These are phyloP conservation scores for Lachnellula suecica DNA, from an alignment of 2,329 filamentous ascomycete genomes.

Conservation along the genomic window DNA sequence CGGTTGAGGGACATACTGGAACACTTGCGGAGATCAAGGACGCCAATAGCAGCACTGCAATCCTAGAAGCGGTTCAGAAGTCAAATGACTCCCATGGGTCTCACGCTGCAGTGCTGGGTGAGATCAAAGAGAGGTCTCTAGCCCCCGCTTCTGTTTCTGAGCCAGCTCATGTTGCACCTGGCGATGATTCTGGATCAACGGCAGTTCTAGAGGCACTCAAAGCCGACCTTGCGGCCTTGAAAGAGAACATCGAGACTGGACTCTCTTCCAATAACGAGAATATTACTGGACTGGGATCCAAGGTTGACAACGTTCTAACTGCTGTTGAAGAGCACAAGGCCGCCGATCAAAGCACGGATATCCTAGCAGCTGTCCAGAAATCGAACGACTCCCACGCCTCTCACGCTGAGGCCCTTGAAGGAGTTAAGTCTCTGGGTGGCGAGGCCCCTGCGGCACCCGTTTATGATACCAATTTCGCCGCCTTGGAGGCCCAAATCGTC, in stretches of 20 bases:
- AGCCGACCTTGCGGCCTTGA: conserved; percentile 18
- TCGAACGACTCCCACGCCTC: conserved; percentile 26
- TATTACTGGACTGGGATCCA: conserved; percentile 19
- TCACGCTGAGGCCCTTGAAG: conserved; percentile 20
- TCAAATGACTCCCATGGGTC: conserved; percentile 25
- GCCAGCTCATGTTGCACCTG: not conserved
- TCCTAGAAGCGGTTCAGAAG: conserved; percentile 23
- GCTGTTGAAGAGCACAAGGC: conserved; percentile 22
- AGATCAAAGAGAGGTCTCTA: conserved; percentile 23
- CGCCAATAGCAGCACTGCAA: conserved; percentile 13
- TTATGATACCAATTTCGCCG: conserved; percentile 10
- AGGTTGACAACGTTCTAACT: conserved; percentile 23
- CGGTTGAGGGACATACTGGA: conserved; percentile 20
- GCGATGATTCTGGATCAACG: conserved; percentile 6
- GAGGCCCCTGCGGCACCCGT: not conserved
- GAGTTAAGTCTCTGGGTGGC: conserved; percentile 7
- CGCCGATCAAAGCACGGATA: conserved; percentile 21
- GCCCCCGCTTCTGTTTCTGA: conserved; percentile 5
- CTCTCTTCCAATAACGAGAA: conserved; percentile 21
- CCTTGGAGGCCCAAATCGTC: conserved; percentile 20
- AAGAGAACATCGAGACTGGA: conserved; percentile 23
- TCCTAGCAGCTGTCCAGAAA: conserved; percentile 26
- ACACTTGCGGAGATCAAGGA: conserved; percentile 23
- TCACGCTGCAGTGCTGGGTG: conserved; percentile 15
- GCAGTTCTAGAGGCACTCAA: conserved; percentile 8